A percentile compares a stretch with the other conserved stretches of the same genome.
Evolutionary conservation across 1,284 basidiomycete genomes (phyloP).

Genomic region (Cronartium quercuum): DNA sequence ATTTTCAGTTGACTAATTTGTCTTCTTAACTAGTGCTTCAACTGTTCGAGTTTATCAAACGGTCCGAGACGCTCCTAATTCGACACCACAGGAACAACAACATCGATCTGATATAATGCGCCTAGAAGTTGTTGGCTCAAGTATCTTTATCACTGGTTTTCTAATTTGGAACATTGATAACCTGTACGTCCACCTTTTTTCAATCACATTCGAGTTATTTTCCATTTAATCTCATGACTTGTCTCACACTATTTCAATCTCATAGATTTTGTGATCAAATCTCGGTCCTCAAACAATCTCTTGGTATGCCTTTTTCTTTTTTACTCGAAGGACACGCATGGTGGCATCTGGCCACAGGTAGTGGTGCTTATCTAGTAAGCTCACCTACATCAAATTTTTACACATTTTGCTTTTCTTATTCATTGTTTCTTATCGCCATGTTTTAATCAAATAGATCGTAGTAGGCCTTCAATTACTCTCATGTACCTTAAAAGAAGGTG

Average conservation of each 20-base stretch:
- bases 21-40: conserved; percentile 43
- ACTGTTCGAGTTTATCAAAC: conserved; percentile 22
- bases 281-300: conserved; percentile 33
- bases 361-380: conserved; percentile 49
- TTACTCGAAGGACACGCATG: conserved; percentile 50
- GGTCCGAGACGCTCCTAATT: conserved; percentile 40
- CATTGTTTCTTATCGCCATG: too few relatives aligned
- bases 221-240: neutral
- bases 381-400: neutral
- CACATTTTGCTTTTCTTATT: neutral
- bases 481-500: conserved; percentile 33
- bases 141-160: conserved; percentile 51
- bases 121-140: conserved; percentile 41
- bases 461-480: conserved; percentile 27
- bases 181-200: conserved; percentile 48
- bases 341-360: conserved; percentile 56
- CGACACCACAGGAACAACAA: conserved; percentile 12
- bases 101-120: conserved; percentile 27
- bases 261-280: conserved; percentile 40
- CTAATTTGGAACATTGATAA: conserved; percentile 56
- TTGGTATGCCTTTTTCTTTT: conserved; percentile 44
- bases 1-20: conserved; percentile 42
- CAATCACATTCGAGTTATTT: neutral
- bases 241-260: conserved; percentile 39
- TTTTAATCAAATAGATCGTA: neutral